Evolutionary conservation across 1,139 yeast genomes (phyloP).

Genomic region (Pneumocystis oryctolagi): DNA sequence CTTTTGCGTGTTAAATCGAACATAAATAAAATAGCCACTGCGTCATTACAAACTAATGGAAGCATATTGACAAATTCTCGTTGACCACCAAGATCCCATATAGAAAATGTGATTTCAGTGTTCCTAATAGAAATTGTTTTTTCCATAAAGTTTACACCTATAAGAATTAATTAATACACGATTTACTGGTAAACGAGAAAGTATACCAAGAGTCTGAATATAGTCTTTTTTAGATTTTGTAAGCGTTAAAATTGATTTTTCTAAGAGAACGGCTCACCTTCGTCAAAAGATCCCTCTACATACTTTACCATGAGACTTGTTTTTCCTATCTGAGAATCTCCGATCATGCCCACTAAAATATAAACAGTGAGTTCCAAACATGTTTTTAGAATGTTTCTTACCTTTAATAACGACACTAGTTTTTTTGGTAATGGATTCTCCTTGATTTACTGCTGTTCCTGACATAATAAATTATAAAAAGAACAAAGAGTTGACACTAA

Average conservation of each 20-base stretch:
- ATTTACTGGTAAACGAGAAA: neutral
- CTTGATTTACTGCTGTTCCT: neutral
- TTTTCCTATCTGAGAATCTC: slow-evolving; percentile 97
- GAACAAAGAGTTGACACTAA: neutral
- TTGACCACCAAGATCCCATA: slow-evolving; percentile 97
- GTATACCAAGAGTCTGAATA: slow-evolving; percentile 48
- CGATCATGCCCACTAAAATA: slow-evolving; percentile 81
- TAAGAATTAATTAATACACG: neutral
- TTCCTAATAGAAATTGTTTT: slow-evolving; percentile 72
- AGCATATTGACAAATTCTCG: slow-evolving; percentile 92
- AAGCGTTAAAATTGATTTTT: neutral
- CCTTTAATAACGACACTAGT: neutral
- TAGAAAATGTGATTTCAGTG: slow-evolving; percentile 79
- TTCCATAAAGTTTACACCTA: slow-evolving; percentile 94
- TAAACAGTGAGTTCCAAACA: slow-evolving; percentile 34
- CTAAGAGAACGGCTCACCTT: slow-evolving; percentile 29
- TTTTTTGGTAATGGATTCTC: neutral
- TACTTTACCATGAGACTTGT: slow-evolving; percentile 94
- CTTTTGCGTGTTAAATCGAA: slow-evolving; percentile 83
- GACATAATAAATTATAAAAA: neutral
- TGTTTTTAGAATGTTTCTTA: neutral
- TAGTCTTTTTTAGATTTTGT: slow-evolving; percentile 27
- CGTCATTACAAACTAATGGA: slow-evolving; percentile 83
- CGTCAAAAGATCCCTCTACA: slow-evolving; percentile 87
- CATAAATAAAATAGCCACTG: slow-evolving; percentile 83